Evolutionary conservation across 257 asterid genomes (phyloP).

Genomic region (Solanum paucissectum): DNA sequence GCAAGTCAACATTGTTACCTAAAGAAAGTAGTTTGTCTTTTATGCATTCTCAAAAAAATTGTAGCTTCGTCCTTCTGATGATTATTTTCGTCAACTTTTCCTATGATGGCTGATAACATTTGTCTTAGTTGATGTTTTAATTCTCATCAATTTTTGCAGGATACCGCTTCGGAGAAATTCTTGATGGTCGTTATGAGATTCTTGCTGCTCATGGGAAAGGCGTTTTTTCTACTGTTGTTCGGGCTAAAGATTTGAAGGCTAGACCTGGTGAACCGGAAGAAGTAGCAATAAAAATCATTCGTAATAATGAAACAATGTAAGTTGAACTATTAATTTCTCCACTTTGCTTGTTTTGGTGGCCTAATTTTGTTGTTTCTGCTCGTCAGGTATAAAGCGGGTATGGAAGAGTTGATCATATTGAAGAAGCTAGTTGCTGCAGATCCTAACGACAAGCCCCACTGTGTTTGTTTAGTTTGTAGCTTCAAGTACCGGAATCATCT

Average conservation of each 20-base stretch:
- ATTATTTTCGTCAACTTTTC: not conserved
- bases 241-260: conserved; percentile 89
- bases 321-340: conserved; percentile 7
- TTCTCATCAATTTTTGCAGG: conserved; percentile 27
- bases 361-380: not conserved
- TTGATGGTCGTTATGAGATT: conserved; percentile 53
- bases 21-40: not conserved
- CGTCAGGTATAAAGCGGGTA: conserved; percentile 85
- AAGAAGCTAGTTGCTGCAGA: conserved; percentile 92
- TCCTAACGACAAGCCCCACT: conserved; percentile 85
- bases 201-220: conserved; percentile 86
- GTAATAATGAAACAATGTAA: conserved; percentile 86
- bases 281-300: conserved; percentile 88
- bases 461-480: conserved; percentile 84
- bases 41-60: too few relatives aligned
- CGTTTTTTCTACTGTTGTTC: conserved; percentile 86
- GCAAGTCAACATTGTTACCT: not conserved
- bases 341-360: not conserved
- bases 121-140: not conserved
- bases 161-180: conserved; percentile 82
- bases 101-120: not conserved
- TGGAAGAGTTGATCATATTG: conserved; percentile 84
- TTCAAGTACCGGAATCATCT: conserved; percentile 96
- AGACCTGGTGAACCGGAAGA: conserved; percentile 61
- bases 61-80: not conserved